phyloP scores from a whole-genome alignment of 306 rosid genomes.

The Rosa rugosa region DNA sequence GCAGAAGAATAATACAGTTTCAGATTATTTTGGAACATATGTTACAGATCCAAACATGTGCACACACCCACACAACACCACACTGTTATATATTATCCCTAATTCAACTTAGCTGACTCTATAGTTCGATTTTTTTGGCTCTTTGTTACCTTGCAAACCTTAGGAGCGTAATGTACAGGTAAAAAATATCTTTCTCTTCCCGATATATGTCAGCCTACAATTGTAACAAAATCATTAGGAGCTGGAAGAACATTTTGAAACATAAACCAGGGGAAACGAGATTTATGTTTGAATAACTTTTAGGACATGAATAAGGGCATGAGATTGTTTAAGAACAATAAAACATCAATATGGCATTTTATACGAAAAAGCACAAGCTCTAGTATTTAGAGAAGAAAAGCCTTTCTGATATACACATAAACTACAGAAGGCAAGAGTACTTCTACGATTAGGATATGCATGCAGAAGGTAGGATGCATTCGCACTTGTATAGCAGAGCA shows the following conservation, averaged over 20 bases:
- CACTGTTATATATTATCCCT: not conserved
- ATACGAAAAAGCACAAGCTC: too few relatives aligned
- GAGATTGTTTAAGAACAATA: too few relatives aligned
- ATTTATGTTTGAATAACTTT: too few relatives aligned
- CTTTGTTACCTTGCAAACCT: conserved; percentile 75
- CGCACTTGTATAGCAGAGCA: too few relatives aligned
- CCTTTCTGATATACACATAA: too few relatives aligned
- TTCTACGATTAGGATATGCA: too few relatives aligned
- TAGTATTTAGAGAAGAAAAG: too few relatives aligned
- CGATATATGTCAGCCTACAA: conserved; percentile 91
- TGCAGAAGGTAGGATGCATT: too few relatives aligned
- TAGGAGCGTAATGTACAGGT: conserved; percentile 82
- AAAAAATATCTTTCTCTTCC: conserved; percentile 69
- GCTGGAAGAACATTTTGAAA: conserved; percentile 1
- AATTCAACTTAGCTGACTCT: not conserved
- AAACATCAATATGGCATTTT: too few relatives aligned
- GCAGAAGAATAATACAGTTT: conserved; percentile 15
- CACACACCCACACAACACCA: not conserved
- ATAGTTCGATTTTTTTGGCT: conserved; percentile 14
- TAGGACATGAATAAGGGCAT: too few relatives aligned
- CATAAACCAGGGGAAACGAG: conserved; percentile 33
- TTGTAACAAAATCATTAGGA: conserved; percentile 16
- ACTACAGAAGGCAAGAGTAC: too few relatives aligned
- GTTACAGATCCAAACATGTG: not conserved
- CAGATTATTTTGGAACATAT: not conserved